Conservation (phyloP, 1,284 basidiomycete genomes). For the Meira miltonrushii region DNA sequence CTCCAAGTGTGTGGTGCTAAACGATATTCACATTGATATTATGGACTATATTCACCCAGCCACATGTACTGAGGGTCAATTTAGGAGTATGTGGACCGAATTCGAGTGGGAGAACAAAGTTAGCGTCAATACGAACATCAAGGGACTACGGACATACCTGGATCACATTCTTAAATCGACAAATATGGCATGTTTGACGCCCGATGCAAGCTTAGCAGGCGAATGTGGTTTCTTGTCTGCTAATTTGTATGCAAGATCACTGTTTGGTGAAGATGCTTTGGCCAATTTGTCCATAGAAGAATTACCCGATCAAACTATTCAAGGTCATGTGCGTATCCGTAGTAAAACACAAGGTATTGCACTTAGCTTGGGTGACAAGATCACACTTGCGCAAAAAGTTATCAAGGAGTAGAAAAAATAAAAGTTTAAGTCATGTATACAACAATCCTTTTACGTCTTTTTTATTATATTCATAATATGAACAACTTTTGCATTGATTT, state of each 20-base stretch:
- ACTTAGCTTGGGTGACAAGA: slow-evolving; percentile 78
- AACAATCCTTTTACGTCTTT: neutral
- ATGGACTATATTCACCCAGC: slow-evolving; percentile 99
- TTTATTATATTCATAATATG: neutral
- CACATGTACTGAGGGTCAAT: slow-evolving; percentile 89
- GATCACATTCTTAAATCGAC: slow-evolving; percentile 76
- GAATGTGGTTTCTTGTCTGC: slow-evolving; percentile 90
- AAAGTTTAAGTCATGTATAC: neutral
- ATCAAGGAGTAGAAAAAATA: neutral
- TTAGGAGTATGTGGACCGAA: slow-evolving; percentile 83
- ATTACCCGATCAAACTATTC: slow-evolving; percentile 61
- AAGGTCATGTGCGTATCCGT: slow-evolving; percentile 49
- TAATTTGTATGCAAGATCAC: slow-evolving; percentile 83
- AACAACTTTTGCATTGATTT: neutral
- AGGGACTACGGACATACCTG: slow-evolving; percentile 75
- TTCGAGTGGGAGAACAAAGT: slow-evolving; percentile 99
- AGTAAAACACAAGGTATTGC: slow-evolving; percentile 63
- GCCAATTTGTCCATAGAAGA: slow-evolving; percentile 93
- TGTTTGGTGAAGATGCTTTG: slow-evolving; percentile 95
- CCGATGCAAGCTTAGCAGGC: slow-evolving; percentile 80
- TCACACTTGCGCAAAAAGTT: slow-evolving; percentile 15
- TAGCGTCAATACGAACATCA: slow-evolving; percentile 77
- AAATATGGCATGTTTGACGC: slow-evolving; percentile 94
- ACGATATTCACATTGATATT: slow-evolving; percentile 97
- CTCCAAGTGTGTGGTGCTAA: slow-evolving; percentile 77